Evolutionary conservation across 1,139 yeast genomes (phyloP).

Genomic region (Debaryomyces psychrophilus): DNA sequence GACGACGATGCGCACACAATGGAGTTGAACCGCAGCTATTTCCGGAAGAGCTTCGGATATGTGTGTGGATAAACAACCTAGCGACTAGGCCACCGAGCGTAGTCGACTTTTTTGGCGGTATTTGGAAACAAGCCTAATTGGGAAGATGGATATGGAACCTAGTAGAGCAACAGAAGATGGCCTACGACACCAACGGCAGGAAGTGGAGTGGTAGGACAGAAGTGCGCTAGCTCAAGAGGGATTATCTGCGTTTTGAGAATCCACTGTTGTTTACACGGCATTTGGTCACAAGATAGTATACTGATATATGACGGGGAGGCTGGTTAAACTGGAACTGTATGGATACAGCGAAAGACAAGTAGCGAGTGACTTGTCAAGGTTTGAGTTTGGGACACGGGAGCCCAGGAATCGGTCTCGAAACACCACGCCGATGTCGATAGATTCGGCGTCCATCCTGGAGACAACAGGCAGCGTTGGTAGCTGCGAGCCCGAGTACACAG

Average conservation of each 20-base stretch:
- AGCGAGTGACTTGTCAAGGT: conserved; percentile 36
- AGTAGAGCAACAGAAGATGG: not conserved
- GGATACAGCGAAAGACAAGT: conserved; percentile 25
- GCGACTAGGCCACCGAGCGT: not conserved
- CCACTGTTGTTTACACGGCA: no score
- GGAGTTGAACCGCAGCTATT: not conserved
- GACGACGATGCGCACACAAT: not conserved
- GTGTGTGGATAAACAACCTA: not conserved
- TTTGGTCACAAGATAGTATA: no score
- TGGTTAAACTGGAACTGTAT: conserved; percentile 20
- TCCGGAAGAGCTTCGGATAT: not conserved
- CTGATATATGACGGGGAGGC: conserved; percentile 23
- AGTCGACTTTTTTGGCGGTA: not conserved
- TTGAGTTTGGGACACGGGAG: conserved; percentile 27
- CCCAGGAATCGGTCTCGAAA: conserved; percentile 32
- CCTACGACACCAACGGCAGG: not conserved
- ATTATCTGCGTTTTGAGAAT: no score
- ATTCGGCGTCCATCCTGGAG: not conserved
- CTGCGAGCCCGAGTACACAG: conserved; percentile 14
- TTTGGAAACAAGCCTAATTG: not conserved
- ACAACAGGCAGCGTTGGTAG: not conserved
- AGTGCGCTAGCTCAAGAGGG: no score
- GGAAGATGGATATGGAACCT: not conserved
- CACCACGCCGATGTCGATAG: conserved; percentile 30
- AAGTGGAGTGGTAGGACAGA: not conserved